Evolutionary conservation across 2,329 filamentous ascomycete species (phyloP), one percentile per base, ranked within the genome.

Genomic region (Eurotiales sp.): DNA sequence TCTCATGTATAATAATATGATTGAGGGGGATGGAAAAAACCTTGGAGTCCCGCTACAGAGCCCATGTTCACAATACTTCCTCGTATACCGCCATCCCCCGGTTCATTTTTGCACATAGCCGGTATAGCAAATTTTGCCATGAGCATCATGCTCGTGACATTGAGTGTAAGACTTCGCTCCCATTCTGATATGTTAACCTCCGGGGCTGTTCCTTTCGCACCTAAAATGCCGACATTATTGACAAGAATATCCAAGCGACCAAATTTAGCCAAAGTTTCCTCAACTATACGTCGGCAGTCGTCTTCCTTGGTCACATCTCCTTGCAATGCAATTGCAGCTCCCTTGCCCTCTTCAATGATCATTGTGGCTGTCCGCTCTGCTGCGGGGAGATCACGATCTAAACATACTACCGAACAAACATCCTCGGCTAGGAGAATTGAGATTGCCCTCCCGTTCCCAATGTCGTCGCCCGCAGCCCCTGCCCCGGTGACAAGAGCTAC

Each of bases 61-160:
- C 62, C 61, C 55, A 72, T 61, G 52, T 71, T 72, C 15, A 72
- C 64, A 25, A 72, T 71, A 0, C 61, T 49, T 2, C 70, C 71
- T 10, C 63, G 29, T n/a, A 45, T 45, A 21, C 22, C 32, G 30
- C 43, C 43, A 29, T 45, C 43, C 21, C 29, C 43, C 19, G 43
- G 47, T 1, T 62, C 61, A 21, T 57, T 54, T 45, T 67, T 68
- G 3, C 59, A 51, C 67, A 71, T 71, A 34, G 63, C 62, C 0
- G 67, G 65, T 21, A 71, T 64, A 1, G 54, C 59, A 44, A 64
- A 48, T 7, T 61, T 58, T 4, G 48, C 49, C 67, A 71, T 71
- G 8, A 66, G 47, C 1, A 71, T 61, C 67, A 71, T 70, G 41
- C 65, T 68, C 0, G 62, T 66, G 12, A 70, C 63, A 43, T 70